Base-by-base conservation (phyloP, 345 rosid genomes). In the Lepidium aucheri region DNA sequence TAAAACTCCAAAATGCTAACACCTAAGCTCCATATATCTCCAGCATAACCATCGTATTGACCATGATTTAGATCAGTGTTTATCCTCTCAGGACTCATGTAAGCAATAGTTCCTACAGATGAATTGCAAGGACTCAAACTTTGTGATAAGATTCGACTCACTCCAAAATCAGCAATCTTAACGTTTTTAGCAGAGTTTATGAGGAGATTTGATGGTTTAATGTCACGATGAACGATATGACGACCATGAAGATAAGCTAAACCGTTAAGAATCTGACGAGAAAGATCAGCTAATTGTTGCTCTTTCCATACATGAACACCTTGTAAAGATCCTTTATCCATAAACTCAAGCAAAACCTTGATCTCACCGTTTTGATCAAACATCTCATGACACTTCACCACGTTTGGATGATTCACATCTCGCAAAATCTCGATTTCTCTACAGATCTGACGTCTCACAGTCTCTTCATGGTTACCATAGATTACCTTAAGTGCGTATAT, bases 41-140 rank as follows among this genome's bases (percentile, higher is more conserved):
- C 97, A 0, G 94, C 92, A 58, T 70, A 88, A 0, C 86, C 97
- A 33, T 90, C 80, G 35, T 94, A 90, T 13, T 22, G 73, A 1
- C 97, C 97, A 2, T 90, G 89, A 65, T 94, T 94, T 82, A 90
- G 69, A 70, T 94, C 99, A 0, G 97, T 88, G 71, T 94, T 94
- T 57, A 94, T 94, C 79, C 97, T 67, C 76, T 94, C 99, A 3
- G 99, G 99, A 46, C 96, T 88, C 99, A 94, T 94, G 62, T 94
- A 94, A 0, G 97, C 99, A 8, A 94, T 88, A 34, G 97, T 94
- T 7, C 97, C 97, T 0, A 94, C 97, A 0, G 97, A 83, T 6
- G 97, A 90, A 53, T 90, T 87, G 57, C 97, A 94, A 0, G 95
- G 86, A 77, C 88, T 97, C 93, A 90, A 90, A 3, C 97, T 90